These are phyloP conservation scores for Odonthalia washingtoniensis DNA, from an alignment of 31 red algal species.

Conservation along the genomic window DNA sequence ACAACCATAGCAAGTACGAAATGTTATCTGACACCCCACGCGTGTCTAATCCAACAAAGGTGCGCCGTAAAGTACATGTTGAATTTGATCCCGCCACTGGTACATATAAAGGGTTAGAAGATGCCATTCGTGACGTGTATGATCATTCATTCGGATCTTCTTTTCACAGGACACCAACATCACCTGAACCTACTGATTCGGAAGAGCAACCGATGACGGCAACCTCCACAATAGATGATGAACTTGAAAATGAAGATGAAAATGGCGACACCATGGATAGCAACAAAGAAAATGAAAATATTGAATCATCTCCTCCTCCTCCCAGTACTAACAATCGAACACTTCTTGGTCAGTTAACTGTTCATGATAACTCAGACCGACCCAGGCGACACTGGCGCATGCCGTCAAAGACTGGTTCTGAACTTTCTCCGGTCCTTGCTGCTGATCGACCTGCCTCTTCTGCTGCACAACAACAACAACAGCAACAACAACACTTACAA, in stretches of 20 bases:
- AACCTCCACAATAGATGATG: no score
- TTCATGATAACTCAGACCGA: not conserved
- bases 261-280: not conserved
- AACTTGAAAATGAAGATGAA: no score
- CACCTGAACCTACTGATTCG: no score
- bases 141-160: conserved; percentile 28
- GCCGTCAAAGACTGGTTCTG: not conserved
- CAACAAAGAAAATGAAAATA: not conserved
- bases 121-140: conserved; percentile 78
- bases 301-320: not conserved
- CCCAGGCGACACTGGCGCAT: not conserved
- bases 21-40: conserved; percentile 41
- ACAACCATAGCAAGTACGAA: not conserved
- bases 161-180: no score
- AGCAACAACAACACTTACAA: no score
- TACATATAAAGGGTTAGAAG: conserved; percentile 81
- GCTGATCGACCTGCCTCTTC: not conserved
- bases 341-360: not conserved
- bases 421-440: not conserved
- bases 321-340: no score
- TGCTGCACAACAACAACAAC: not conserved
- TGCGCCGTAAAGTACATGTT: conserved; percentile 82
- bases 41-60: conserved; percentile 80
- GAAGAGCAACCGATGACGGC: no score
- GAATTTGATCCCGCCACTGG: conserved; percentile 80